Evolutionary conservation across 2,329 filamentous ascomycete species (phyloP).

Genomic region (Arthrobotrys megalospora): DNA sequence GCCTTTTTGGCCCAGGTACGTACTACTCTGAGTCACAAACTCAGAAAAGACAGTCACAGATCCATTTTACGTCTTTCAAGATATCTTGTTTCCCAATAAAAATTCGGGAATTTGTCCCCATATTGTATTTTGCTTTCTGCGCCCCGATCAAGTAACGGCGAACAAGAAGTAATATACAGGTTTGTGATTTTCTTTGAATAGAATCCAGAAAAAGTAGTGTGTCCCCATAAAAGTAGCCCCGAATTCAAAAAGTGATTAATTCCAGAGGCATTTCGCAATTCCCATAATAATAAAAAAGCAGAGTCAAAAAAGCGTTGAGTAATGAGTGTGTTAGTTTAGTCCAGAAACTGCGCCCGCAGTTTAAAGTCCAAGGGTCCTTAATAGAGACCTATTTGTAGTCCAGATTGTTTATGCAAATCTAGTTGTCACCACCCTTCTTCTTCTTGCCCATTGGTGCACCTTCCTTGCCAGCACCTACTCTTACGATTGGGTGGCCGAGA

Average conservation of each 20-base stretch:
- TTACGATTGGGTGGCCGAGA: slow-evolving; percentile 83
- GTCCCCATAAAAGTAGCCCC: slow-evolving; percentile 9
- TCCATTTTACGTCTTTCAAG: neutral
- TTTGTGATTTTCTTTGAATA: slow-evolving; percentile 25
- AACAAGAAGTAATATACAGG: slow-evolving; percentile 58
- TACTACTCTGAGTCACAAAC: neutral
- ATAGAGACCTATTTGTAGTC: too few species aligned
- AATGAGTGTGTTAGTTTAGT: slow-evolving; percentile 21
- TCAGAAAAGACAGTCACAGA: slow-evolving; percentile 46
- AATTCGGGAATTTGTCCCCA: slow-evolving; percentile 8
- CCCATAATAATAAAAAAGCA: slow-evolving; percentile 15
- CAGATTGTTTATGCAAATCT: neutral
- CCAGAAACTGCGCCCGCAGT: slow-evolving; percentile 36
- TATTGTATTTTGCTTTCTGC: slow-evolving; percentile 50
- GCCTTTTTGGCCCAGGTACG: neutral
- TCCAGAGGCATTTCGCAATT: slow-evolving; percentile 26
- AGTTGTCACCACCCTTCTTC: slow-evolving; percentile 73
- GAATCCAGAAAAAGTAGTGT: neutral
- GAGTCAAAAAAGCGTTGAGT: slow-evolving; percentile 17
- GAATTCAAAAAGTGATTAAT: slow-evolving; percentile 35
- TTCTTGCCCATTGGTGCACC: slow-evolving; percentile 73
- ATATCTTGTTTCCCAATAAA: neutral
- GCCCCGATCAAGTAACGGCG: slow-evolving; percentile 38
- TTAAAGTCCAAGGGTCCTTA: neutral
- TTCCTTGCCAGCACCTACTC: slow-evolving; percentile 86